Percentiles rank a stretch among this genome's conserved stretches.
Conservation (phyloP, 257 asterid species). For the Forsythia suspensa region DNA sequence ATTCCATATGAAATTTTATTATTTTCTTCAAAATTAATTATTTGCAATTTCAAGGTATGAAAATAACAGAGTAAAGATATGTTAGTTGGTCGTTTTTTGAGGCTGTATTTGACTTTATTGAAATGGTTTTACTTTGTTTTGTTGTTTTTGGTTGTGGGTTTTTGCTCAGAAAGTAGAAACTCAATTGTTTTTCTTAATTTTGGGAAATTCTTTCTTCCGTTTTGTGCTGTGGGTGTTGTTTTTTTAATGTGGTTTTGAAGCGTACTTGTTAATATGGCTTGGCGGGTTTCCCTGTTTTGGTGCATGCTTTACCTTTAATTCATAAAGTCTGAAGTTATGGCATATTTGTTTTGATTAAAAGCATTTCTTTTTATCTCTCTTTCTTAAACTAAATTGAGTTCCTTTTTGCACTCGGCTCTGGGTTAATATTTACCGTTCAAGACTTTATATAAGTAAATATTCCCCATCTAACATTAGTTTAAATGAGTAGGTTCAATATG, state of each 20-base stretch:
- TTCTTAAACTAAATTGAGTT: neutral
- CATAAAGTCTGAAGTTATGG: neutral
- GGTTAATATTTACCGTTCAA: neutral
- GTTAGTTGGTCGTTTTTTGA: conserved; percentile 7
- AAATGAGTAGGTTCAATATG: neutral
- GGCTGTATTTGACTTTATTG: conserved; percentile 14
- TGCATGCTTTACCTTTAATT: neutral
- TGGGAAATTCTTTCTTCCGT: conserved; percentile 14
- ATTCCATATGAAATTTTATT: conserved; percentile 14
- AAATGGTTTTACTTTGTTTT: conserved; percentile 18
- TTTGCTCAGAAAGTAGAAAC: neutral
- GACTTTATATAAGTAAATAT: neutral
- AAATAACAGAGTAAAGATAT: conserved; percentile 9
- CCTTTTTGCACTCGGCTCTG: neutral
- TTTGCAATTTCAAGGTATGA: neutral
- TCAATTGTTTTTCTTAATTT: neutral
- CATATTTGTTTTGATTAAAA: neutral
- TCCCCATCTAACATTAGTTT: neutral
- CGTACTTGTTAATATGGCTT: neutral
- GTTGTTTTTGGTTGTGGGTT: neutral
- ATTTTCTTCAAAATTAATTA: neutral
- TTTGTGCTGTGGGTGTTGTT: neutral
- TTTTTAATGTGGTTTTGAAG: conserved; percentile 9
- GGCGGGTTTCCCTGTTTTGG: too few species aligned
- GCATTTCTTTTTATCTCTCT: neutral